These are phyloP conservation scores for Corinectria fuckeliana DNA, from an alignment of 2,329 filamentous ascomycete genomes.

Conservation along the genomic window DNA sequence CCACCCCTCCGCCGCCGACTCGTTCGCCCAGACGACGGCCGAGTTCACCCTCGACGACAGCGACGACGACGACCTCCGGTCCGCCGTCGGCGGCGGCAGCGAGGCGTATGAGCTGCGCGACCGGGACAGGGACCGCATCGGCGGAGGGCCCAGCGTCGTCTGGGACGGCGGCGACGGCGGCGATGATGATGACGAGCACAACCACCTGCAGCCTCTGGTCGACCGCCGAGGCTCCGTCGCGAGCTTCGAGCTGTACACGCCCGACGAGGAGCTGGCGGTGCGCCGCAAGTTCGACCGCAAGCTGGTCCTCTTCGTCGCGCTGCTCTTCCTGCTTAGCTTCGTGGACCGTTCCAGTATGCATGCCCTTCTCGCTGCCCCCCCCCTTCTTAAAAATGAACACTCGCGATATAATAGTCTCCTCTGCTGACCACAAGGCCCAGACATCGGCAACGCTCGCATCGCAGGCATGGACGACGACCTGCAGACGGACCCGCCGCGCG, in stretches of 20 bases:
- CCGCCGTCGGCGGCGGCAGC: slow-evolving; percentile 39
- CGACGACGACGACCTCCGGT: slow-evolving; percentile 44
- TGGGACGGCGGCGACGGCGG: slow-evolving; percentile 31
- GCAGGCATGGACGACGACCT: slow-evolving; percentile 69
- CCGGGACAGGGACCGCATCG: slow-evolving; percentile 21
- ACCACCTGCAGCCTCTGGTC: slow-evolving; percentile 27
- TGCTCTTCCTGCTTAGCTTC: slow-evolving; percentile 86
- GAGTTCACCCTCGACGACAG: slow-evolving; percentile 46
- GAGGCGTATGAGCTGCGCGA: slow-evolving; percentile 45
- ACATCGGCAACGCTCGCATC: slow-evolving; percentile 68
- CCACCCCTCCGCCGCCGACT: slow-evolving; percentile 36
- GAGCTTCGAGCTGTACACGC: slow-evolving; percentile 54
- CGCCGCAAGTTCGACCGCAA: slow-evolving; percentile 77
- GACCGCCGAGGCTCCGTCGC: slow-evolving; percentile 40
- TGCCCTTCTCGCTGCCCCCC: neutral
- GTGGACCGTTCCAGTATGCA: slow-evolving; percentile 81
- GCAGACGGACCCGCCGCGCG: slow-evolving; percentile 53
- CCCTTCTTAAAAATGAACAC: no score
- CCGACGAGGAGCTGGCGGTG: slow-evolving; percentile 75
- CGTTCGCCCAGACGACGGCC: slow-evolving; percentile 50
- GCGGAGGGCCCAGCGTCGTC: slow-evolving; percentile 14
- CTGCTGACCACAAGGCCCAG: slow-evolving; percentile 40
- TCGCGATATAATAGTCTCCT: neutral
- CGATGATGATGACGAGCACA: slow-evolving; percentile 18
- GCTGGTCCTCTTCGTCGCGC: slow-evolving; percentile 80